These are phyloP conservation scores for Limnanthes douglasii DNA, from an alignment of 345 rosid genomes.

Conservation along the genomic window DNA sequence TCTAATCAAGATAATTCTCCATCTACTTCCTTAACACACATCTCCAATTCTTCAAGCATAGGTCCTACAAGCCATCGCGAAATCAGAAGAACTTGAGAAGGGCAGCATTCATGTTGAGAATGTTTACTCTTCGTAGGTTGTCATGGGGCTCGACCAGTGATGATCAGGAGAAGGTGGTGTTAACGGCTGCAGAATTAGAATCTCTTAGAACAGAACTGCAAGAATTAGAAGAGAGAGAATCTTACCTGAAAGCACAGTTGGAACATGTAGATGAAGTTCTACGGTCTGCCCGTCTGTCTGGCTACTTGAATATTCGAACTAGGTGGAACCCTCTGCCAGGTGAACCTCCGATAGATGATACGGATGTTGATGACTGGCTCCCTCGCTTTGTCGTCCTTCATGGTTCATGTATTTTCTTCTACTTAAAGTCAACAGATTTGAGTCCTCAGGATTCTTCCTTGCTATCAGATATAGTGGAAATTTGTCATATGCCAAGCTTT, in stretches of 20 bases:
- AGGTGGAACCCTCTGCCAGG: conserved; percentile 96
- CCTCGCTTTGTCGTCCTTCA: conserved; percentile 93
- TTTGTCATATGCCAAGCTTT: conserved; percentile 55
- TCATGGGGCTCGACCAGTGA: conserved; percentile 69
- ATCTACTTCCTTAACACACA: conserved; percentile 22
- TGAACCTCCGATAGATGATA: conserved; percentile 84
- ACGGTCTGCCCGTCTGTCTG: conserved; percentile 78
- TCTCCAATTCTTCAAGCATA: conserved; percentile 31
- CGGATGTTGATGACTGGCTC: conserved; percentile 96
- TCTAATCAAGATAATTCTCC: conserved; percentile 19
- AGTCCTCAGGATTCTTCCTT: conserved; percentile 91
- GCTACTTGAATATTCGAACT: conserved; percentile 70
- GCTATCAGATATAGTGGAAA: conserved; percentile 66
- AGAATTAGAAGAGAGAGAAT: conserved; percentile 80
- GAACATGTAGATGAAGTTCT: conserved; percentile 86
- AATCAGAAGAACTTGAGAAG: conserved; percentile 29
- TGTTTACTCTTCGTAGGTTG: conserved; percentile 54
- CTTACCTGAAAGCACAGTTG: conserved; percentile 86
- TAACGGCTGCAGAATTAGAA: conserved; percentile 59
- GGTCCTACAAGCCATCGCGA: conserved; percentile 30
- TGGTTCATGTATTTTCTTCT: conserved; percentile 79
- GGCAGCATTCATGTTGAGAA: conserved; percentile 60
- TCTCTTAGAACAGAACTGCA: conserved; percentile 70
- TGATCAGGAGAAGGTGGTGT: conserved; percentile 71
- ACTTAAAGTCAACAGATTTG: conserved; percentile 63